phyloP scores from a whole-genome alignment of 73 alveolate genomes.

The Blepharisma japonicum region DNA sequence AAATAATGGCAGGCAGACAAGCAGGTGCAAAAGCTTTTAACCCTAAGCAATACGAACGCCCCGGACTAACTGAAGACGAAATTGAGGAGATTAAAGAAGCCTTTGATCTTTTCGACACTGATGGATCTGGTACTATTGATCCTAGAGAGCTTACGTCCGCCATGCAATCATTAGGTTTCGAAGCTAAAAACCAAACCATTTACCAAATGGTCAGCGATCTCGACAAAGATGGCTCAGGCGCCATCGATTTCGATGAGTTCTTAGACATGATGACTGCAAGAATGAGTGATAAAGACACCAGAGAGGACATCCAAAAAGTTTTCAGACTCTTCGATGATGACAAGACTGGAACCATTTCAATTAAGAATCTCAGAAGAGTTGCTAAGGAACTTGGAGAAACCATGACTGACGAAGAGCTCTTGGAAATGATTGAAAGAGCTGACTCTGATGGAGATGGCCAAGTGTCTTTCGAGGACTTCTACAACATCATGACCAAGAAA shows the following conservation, averaged over 20 bases:
- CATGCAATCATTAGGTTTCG: conserved; percentile 82
- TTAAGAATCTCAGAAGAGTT: conserved; percentile 24
- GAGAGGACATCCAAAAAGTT: conserved; percentile 35
- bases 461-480: conserved; percentile 79
- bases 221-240: conserved; percentile 87
- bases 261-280: conserved; percentile 61
- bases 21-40: no score
- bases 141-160: conserved; percentile 92
- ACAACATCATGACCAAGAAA: conserved; percentile 45
- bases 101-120: conserved; percentile 84
- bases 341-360: not conserved
- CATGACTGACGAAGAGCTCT: conserved; percentile 92
- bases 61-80: conserved; percentile 92
- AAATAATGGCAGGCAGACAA: no score
- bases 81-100: conserved; percentile 88
- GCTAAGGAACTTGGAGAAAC: conserved; percentile 84
- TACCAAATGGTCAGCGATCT: conserved; percentile 85
- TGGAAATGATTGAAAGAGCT: conserved; percentile 87
- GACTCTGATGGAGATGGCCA: conserved; percentile 50
- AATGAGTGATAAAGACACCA: conserved; percentile 41
- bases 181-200: conserved; percentile 80
- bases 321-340: conserved; percentile 29
- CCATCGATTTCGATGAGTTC: conserved; percentile 89
- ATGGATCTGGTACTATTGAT: conserved; percentile 86
- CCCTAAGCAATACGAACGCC: conserved; percentile 38